Base-by-base conservation (phyloP, 225 moss, liverwort and hornwort species). In the Physcomitrium patens region DNA sequence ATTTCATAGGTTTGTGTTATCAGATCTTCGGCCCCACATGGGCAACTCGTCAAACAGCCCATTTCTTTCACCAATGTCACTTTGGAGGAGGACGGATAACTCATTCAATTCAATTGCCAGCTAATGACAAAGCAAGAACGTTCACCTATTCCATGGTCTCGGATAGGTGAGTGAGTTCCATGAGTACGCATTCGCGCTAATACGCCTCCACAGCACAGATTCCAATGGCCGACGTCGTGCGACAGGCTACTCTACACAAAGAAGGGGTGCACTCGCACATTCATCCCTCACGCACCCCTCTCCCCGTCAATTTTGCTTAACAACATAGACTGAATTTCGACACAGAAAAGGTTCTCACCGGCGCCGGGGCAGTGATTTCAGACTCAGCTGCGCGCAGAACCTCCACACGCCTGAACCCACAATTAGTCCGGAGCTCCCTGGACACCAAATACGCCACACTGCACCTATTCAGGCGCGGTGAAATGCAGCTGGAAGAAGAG, bases 301-400 rank as follows among this genome's bases (percentile, higher is more conserved):
- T 37, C 23, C 43, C 60, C 58, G 53, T 47, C 53, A 18, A 67
- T 13, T 42, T 20, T 7, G n/a, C 65, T 47, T 18, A 4, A 49
- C 26, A 50, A 10, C 71, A 5, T 24, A 42, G 51, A 58, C 15
- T 17, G 23, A 14, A 7, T 13, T 31, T 2, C 28, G 9, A 45
- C n/a, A n/a, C 44, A 28, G 52, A 59, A 65, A 48, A n/a, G 7
- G 10, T 53, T 51, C 75, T 75, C 58, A 81, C 81, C 68, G 45
- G 26, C 41, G 71, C 6, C 15, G 72, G 42, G 22, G 67, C 62
- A 67, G 63, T 58, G 63, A 78, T 63, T 66, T 81, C 71, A 50
- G 81, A 85, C 48, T 74, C 81, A 18, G 78, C 52, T 12, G 71
- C 77, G 31, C 67, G 75, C 75, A 78, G 37, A 69, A 52, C 24